Evolutionary conservation across 1,284 basidiomycete species (phyloP).

Genomic region (Rhodotorula sp.): DNA sequence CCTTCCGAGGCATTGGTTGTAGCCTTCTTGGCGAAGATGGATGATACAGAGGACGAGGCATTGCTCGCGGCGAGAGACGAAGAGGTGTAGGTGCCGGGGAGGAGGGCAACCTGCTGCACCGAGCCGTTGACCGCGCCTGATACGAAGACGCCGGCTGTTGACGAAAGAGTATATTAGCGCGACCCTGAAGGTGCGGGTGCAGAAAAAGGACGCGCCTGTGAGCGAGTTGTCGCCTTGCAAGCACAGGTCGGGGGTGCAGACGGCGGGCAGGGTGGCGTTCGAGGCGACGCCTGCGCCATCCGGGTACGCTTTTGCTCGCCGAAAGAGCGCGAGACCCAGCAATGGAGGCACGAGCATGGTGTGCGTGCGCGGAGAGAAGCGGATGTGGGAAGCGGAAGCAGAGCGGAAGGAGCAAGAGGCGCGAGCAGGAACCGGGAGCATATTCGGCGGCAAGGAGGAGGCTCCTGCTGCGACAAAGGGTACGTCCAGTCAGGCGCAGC

Average conservation of each 20-base stretch:
- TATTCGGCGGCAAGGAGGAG: neutral
- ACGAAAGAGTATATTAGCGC: neutral
- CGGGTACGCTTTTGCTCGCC: neutral
- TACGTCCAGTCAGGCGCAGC: neutral
- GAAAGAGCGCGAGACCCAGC: neutral
- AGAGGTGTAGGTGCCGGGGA: conserved; percentile 44
- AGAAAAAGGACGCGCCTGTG: conserved; percentile 18
- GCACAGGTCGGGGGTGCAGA: conserved; percentile 37
- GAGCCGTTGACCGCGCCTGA: conserved; percentile 15
- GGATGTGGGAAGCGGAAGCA: neutral
- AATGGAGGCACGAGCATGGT: neutral
- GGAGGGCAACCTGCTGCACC: conserved; percentile 23
- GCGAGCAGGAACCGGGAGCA: neutral
- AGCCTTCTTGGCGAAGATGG: conserved; percentile 3
- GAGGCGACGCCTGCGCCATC: neutral
- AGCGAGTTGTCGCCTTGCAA: conserved; percentile 30
- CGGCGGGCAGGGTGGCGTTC: conserved; percentile 14
- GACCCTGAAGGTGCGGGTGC: too few relatives aligned
- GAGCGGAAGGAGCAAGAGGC: neutral
- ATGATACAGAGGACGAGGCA: conserved; percentile 27
- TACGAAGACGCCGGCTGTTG: conserved; percentile 26
- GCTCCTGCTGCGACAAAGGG: neutral
- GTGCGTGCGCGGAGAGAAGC: neutral
- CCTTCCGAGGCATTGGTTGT: conserved; percentile 10
- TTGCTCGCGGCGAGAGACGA: conserved; percentile 16